These are phyloP conservation scores for Periglandula ipomoeae DNA, from an alignment of 2,329 filamentous ascomycete species.

Conservation along the genomic window DNA sequence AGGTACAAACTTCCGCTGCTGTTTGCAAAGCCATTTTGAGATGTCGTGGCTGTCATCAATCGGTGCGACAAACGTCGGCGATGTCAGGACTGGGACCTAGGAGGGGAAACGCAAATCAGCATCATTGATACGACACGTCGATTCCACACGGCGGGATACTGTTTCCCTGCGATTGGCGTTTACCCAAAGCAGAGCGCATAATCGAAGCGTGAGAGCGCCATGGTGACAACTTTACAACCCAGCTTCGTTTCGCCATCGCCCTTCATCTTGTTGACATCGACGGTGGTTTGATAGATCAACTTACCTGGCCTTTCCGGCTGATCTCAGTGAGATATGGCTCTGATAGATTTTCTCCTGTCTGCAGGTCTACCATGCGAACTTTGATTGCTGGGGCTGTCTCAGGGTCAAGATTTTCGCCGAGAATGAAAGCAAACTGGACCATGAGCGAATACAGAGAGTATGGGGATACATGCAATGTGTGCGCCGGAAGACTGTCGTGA, in stretches of 20 bases:
- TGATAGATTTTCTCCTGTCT: constrained; percentile 17
- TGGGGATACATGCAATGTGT: constrained; percentile 21
- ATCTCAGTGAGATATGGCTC: constrained; percentile 19
- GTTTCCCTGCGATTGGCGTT: too few relatives aligned
- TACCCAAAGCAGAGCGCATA: too few relatives aligned
- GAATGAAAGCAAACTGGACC: constrained; percentile 19
- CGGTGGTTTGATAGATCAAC: too few relatives aligned
- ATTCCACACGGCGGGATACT: too few relatives aligned
- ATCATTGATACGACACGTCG: background rate
- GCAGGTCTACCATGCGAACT: constrained; percentile 18
- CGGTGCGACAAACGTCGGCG: constrained; percentile 13
- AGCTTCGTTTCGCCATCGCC: too few relatives aligned
- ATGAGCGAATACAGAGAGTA: constrained; percentile 23
- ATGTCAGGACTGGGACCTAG: constrained; percentile 20
- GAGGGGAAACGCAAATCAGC: background rate
- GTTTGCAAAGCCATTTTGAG: constrained; percentile 19
- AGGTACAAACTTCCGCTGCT: constrained; percentile 19
- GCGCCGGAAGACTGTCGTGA: constrained; percentile 7
- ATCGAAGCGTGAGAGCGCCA: too few relatives aligned
- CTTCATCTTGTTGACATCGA: too few relatives aligned
- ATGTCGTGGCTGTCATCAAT: constrained; percentile 20
- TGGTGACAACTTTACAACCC: too few relatives aligned
- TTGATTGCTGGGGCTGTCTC: constrained; percentile 16
- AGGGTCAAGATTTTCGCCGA: constrained; percentile 16
- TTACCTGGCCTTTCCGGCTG: constrained; percentile 20